These are phyloP conservation scores for Xylariaceae sp. DNA, from an alignment of 2,329 filamentous ascomycete species.

Conservation along the genomic window DNA sequence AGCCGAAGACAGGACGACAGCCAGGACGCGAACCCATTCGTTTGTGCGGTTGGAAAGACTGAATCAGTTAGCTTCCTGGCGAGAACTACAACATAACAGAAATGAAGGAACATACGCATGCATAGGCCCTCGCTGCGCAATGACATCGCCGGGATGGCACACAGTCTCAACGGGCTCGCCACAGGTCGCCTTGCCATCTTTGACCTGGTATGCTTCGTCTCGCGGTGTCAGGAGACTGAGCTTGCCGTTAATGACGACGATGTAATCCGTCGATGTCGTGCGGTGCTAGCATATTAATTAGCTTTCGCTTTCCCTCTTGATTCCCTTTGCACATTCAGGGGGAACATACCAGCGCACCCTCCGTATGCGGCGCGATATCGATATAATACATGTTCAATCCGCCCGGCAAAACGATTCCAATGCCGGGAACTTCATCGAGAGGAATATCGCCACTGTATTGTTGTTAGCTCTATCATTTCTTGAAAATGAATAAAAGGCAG, in stretches of 20 bases:
- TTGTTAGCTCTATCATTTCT: too few species aligned
- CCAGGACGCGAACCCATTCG: slow-evolving; percentile 26
- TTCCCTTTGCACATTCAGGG: neutral
- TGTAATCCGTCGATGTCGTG: slow-evolving; percentile 32
- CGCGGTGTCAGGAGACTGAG: slow-evolving; percentile 29
- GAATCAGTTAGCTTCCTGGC: neutral
- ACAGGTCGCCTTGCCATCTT: slow-evolving; percentile 22
- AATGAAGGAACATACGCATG: slow-evolving; percentile 28
- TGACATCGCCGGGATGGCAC: slow-evolving; percentile 27
- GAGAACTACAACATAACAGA: neutral
- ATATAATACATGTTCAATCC: slow-evolving; percentile 31
- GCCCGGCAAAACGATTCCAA: slow-evolving; percentile 31
- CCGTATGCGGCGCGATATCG: slow-evolving; percentile 28
- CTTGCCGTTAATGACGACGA: slow-evolving; percentile 27
- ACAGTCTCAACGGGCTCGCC: slow-evolving; percentile 25
- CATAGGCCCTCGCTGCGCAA: slow-evolving; percentile 30
- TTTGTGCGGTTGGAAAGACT: slow-evolving; percentile 29
- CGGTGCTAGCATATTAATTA: slow-evolving; percentile 24
- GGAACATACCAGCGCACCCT: slow-evolving; percentile 25
- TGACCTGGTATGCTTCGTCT: slow-evolving; percentile 20
- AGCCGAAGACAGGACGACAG: slow-evolving; percentile 23
- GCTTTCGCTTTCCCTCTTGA: too few species aligned
- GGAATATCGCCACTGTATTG: slow-evolving; percentile 10
- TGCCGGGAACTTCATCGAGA: slow-evolving; percentile 27
- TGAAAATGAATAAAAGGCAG: too few species aligned